Base-by-base conservation (phyloP, 2,329 filamentous ascomycete genomes). In the Trichocomaceae sp. region DNA sequence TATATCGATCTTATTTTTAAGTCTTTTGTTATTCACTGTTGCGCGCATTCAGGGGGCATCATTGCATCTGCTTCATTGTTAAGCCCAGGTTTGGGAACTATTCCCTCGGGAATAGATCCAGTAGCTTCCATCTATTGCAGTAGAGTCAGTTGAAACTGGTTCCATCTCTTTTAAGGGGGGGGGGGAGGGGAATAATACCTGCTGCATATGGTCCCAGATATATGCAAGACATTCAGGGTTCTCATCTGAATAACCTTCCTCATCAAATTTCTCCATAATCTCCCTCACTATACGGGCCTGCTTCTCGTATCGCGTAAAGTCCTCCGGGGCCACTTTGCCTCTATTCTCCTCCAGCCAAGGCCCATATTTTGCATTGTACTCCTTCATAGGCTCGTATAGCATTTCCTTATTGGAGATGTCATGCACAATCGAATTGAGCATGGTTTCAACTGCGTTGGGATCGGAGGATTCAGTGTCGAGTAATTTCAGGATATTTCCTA, bases 361-460 rank as follows among this genome's bases (percentile, higher is more conserved):
- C 0, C 91, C 92, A 67, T 93, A 99, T 72, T 96, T 97, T 52
- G 89, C 86, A 69, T 95, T 77, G 47, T 99, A 77, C 73, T 99
- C 93, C 76, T 96, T 96, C 90, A 99, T 96, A 2, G 93, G 93
- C 75, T 99, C 92, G 69, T 97, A 97, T 50, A 99, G 75, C 59
- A 99, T 96, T 63, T 97, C 93, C 77, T 96, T 97, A 72, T 95
- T 96, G 3, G 93, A 97, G 59, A 99, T 80, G 72, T 99, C 91
- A 74, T 97, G 90, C 92, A 99, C 97, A 90, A 97, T 96, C 52
- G 88, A 88, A 80, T 95, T 83, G 57, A 99, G 82, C 84, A 97
- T 90, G 75, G 95, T 92, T 55, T 89, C 90, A 64, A 97, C 88
- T 63, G 95, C 90, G 63, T 93, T 90, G 55, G 96, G 90, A 57